Evolutionary conservation across 495 filamentous ascomycete species (phyloP), one percentile per base, ranked within the genome.

Genomic region (Neurospora sp.): DNA sequence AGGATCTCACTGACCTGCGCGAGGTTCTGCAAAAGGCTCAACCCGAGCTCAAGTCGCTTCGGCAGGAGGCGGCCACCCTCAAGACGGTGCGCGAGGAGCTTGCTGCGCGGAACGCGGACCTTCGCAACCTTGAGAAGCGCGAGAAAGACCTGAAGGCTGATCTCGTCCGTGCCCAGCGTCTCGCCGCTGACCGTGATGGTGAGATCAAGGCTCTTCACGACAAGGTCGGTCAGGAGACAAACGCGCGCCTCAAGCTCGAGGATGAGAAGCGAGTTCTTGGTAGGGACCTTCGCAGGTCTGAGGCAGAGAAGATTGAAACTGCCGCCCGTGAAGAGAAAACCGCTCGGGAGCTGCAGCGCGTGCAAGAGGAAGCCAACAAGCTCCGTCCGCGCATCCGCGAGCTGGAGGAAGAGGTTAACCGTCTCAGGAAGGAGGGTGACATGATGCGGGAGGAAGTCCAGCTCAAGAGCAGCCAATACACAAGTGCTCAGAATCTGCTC

Each of bases 381-480:
- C 84, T 92, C 8, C 90, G 89, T 20, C 80, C 85, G 0, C 89
- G 86, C 73, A 82, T 94, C 7, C 87, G 84, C 37, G 88, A 93
- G 65, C 83, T 95, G 42, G 93, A 97, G 74, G 88, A 90, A 47
- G 88, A 94, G 73, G 82, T 89, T 8, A 78, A 86, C 1, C 88
- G 88, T 69, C 81, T 96, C 2, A 88, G 83, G 41, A 87, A 86
- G 42, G 90, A 96, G 61, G 85, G 89, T 6, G 84, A 82, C 2
- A 84, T 85, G n/a, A 82, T 96, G 59, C 86, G 89, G 40, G 94
- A 98, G 68, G 95, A 98, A 71, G 87, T 92, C 20, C 89, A 93
- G 75, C 83, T 97, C 40, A 97, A 93, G 84, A 89, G 89, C 0
- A 90, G 90, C n/a, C 94, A 97, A 80, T 91, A 95, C 76, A 88